Evolutionary conservation across 495 filamentous ascomycete species (phyloP), one percentile per base, ranked within the genome.

Genomic region (Aspergillus saccharolyticus): DNA sequence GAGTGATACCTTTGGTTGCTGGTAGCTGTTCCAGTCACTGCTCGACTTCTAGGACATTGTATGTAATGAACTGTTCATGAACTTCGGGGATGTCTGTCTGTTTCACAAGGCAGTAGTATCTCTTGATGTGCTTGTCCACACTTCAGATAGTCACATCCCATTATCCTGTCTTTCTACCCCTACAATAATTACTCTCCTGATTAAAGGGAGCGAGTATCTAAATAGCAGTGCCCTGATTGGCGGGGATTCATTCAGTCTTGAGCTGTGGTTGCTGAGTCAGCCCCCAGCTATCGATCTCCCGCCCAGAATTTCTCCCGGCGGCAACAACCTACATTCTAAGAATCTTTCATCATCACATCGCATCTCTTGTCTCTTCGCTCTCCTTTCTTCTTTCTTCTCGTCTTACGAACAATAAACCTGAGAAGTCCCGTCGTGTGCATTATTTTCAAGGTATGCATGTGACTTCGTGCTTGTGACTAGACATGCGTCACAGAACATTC

Each of bases 401-500:
- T 15, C 33, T 39, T 39, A 39, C 33, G 4, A 39, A 39, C 2
- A 15, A 8, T 12, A 5, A 8, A n/a, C n/a, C n/a, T n/a, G n/a
- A n/a, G n/a, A n/a, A n/a, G n/a, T n/a, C n/a, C n/a, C n/a, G n/a
- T n/a, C n/a, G n/a, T 39, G 4, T 15, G 5, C 33, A 9, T 12
- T 15, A 12, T 2, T 39, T 39, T 39, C 10, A 15, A 6, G 33
- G 5, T 43, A 39, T 39, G 33, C 33, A 39, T 39, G 4, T 44
- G 18, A 17, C 19, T 20, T 56, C 53, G 49, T 46, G 33, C 70
- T 63, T 69, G 46, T 53, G 55, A 55, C 58, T 62, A 73, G 74
- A 72, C 54, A 77, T 77, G 74, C 63, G 60, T 65, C 69, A 69
- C 66, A 62, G 55, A 68, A 63, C 53, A 47, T 60, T 57, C 61